Evolutionary conservation across 106 monocot genomes (phyloP).

Genomic region (Dendrobium nobile): DNA sequence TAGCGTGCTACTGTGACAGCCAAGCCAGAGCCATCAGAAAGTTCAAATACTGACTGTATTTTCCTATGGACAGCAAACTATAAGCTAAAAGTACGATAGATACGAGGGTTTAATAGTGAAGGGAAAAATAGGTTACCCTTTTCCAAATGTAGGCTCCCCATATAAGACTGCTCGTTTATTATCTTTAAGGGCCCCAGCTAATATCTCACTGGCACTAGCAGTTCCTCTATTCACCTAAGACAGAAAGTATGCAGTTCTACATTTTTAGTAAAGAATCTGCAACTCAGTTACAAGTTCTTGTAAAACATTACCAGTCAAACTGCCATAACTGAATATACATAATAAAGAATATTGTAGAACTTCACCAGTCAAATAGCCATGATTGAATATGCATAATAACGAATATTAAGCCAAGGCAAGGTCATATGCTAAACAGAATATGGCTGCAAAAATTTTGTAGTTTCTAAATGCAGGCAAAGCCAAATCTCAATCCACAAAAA

Average conservation of each 20-base stretch:
- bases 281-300: neutral
- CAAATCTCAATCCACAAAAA: neutral
- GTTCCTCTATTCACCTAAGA: slow-evolving; percentile 94
- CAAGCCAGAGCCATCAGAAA: slow-evolving; percentile 96
- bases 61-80: slow-evolving; percentile 48
- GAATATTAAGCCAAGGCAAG: neutral
- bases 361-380: neutral
- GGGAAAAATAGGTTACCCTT: slow-evolving; percentile 51
- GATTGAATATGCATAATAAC: neutral
- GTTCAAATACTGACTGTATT: slow-evolving; percentile 92
- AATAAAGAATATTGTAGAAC: neutral
- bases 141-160: slow-evolving; percentile 97
- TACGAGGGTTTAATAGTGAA: neutral
- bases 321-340: too few relatives aligned
- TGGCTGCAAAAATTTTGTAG: neutral
- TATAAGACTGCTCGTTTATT: slow-evolving; percentile 89
- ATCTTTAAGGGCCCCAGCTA: slow-evolving; percentile 97
- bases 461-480: neutral
- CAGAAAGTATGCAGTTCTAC: neutral
- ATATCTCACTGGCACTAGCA: slow-evolving; percentile 97
- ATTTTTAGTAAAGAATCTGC: neutral
- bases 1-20: slow-evolving; percentile 95
- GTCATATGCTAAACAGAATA: neutral
- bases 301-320: too few relatives aligned
- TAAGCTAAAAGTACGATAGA: neutral